Conservation (phyloP, 305 asterid genomes). For the Fraxinus paxiana region DNA sequence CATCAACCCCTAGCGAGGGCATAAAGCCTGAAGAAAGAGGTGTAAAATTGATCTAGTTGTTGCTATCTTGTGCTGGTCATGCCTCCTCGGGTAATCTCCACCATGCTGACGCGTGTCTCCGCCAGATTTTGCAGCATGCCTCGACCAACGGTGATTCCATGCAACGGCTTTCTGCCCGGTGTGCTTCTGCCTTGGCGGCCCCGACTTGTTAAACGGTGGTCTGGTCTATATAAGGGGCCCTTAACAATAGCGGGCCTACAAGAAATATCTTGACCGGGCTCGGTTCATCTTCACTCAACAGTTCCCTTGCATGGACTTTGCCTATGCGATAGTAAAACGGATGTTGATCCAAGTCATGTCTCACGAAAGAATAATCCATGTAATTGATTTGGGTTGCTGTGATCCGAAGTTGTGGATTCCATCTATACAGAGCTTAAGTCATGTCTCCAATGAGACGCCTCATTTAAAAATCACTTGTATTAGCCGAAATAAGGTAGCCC, state of each 20-base stretch:
- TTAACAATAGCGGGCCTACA: slow-evolving; percentile 17
- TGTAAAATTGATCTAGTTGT: slow-evolving; percentile 43
- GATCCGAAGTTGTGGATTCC: slow-evolving; percentile 45
- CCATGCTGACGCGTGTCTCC: slow-evolving; percentile 47
- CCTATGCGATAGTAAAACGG: slow-evolving; percentile 31
- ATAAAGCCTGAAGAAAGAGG: slow-evolving; percentile 45
- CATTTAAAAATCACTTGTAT: slow-evolving; percentile 39
- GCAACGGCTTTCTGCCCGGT: slow-evolving; percentile 47
- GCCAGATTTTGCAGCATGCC: slow-evolving; percentile 36
- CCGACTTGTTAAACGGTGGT: slow-evolving; percentile 53
- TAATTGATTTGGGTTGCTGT: slow-evolving; percentile 42
- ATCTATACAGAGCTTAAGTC: slow-evolving; percentile 27
- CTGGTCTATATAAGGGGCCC: slow-evolving; percentile 47
- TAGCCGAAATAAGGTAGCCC: slow-evolving; percentile 28
- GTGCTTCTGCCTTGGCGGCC: slow-evolving; percentile 46
- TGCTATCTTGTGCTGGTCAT: slow-evolving; percentile 46
- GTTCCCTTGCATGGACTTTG: slow-evolving; percentile 41
- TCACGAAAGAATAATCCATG: slow-evolving; percentile 35
- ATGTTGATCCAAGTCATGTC: slow-evolving; percentile 32
- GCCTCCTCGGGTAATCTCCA: slow-evolving; percentile 51
- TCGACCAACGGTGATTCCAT: slow-evolving; percentile 46
- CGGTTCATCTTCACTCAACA: slow-evolving; percentile 23
- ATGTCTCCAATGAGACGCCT: slow-evolving; percentile 35
- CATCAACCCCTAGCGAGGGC: slow-evolving; percentile 21
- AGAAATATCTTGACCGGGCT: slow-evolving; percentile 27